Evolutionary conservation across 148 eudicot species (phyloP), one percentile per base, ranked within the genome.

Genomic region (Amaranthus cruentus): DNA sequence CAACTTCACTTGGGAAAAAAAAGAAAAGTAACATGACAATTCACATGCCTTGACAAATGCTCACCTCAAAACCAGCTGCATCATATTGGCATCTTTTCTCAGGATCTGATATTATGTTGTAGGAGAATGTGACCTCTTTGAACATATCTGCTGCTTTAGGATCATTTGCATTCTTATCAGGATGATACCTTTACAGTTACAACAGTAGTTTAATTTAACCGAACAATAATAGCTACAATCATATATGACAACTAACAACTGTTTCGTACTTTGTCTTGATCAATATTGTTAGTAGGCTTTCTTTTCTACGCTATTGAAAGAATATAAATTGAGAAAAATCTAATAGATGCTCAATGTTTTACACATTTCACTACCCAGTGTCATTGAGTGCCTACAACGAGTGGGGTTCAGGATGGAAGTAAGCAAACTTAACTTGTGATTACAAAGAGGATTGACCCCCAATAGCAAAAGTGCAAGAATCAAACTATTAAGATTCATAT

Each of bases 91-190:
- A 86, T 66, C 98, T 83, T 86, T 93, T 93, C 80, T 90, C 94
- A 49, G 91, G 85, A 89, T 90, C 98, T 42, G 98, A 89, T 79
- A 93, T 78, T 78, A 93, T 93, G 76, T 83, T 88, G 76, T 93
- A 90, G 43, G 98, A 93, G 80, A 89, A 93, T n/a, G 98, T 90
- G 76, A 75, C 89, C 81, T 93, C 98, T 75, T 88, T 88, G 81
- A 93, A 93, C 89, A 85, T 85, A 79, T 93, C 96, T 46, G 96
- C 92, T 8, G 98, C 98, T 79, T 84, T 81, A 55, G 91, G 88
- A 79, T 93, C 98, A 83, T 93, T 90, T 75, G 88, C 94, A 83
- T 93, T 93, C 76, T 93, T 90, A 79, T 93, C 98, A 38, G 98
- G 98, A 78, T 93, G 98, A 80, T 90, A 93, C 87, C 98, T 91